A percentile compares a stretch with the other conserved stretches of the same genome.
These are phyloP conservation scores for Apiospora sp. DNA, from an alignment of 2,329 filamentous ascomycete species.

Conservation along the genomic window DNA sequence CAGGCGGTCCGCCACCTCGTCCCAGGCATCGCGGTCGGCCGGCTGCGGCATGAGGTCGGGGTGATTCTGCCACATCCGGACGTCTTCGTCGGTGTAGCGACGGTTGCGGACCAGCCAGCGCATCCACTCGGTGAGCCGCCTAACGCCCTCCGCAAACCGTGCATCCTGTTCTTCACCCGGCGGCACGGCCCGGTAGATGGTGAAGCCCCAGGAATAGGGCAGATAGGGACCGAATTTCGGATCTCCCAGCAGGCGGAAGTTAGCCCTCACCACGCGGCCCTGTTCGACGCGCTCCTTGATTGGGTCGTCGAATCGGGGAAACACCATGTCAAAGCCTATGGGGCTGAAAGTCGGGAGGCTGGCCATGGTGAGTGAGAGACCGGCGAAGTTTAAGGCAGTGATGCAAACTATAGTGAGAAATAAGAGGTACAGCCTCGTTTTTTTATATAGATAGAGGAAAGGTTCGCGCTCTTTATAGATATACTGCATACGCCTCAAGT, in stretches of 20 bases:
- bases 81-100: not conserved
- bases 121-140: not conserved
- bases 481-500: too few relatives aligned
- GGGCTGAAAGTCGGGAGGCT: too few relatives aligned
- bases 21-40: not conserved
- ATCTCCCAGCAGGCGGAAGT: not conserved
- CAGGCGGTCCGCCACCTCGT: not conserved
- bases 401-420: too few relatives aligned
- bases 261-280: not conserved
- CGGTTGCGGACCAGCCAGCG: not conserved
- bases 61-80: fast-evolving
- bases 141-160: not conserved
- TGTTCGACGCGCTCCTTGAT: not conserved
- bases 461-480: too few relatives aligned
- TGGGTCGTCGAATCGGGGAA: too few relatives aligned
- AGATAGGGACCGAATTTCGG: not conserved
- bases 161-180: not conserved
- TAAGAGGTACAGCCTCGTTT: too few relatives aligned
- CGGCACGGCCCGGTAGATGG: not conserved
- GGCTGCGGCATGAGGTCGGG: not conserved
- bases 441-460: too few relatives aligned
- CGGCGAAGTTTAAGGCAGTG: too few relatives aligned
- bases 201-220: not conserved
- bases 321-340: too few relatives aligned
- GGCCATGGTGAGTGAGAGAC: too few relatives aligned